phyloP scores from a whole-genome alignment of 2,329 filamentous ascomycete species.

The Acephala macrosclerotiorum region DNA sequence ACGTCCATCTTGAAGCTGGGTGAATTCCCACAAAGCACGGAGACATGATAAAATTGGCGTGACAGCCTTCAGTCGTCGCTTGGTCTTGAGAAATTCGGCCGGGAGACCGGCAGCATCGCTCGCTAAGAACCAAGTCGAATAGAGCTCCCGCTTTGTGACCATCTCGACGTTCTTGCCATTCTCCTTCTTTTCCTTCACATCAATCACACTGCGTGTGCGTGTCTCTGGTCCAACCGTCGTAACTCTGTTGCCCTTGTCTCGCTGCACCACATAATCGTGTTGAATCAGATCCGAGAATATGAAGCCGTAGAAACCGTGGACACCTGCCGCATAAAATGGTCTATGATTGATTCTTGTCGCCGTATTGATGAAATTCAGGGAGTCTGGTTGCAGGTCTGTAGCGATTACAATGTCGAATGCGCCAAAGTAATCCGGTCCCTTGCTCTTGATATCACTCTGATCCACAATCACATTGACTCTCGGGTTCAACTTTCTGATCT shows the following conservation, averaged over 20 bases:
- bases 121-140: conserved; percentile 87
- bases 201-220: conserved; percentile 77
- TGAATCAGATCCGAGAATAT: conserved; percentile 92
- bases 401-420: conserved; percentile 87
- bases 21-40: conserved; percentile 89
- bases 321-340: conserved; percentile 87
- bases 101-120: conserved; percentile 77
- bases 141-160: conserved; percentile 90
- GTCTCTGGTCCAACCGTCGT: conserved; percentile 71
- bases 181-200: conserved; percentile 74
- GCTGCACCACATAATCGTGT: conserved; percentile 89
- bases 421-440: conserved; percentile 77
- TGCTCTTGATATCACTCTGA: conserved; percentile 69
- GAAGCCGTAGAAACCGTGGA: conserved; percentile 92
- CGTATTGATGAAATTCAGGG: conserved; percentile 82
- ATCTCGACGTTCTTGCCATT: conserved; percentile 78
- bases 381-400: conserved; percentile 81
- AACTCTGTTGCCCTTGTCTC: conserved; percentile 78
- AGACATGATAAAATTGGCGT: conserved; percentile 85
- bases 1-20: conserved; percentile 61
- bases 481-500: conserved; percentile 87
- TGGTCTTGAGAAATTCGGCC: conserved; percentile 72
- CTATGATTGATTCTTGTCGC: conserved; percentile 79
- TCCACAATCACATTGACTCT: conserved; percentile 81
- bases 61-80: conserved; percentile 76